Evolutionary conservation across 2,329 filamentous ascomycete species (phyloP), one percentile per base, ranked within the genome.

Genomic region (Tolypocladium tropicale): DNA sequence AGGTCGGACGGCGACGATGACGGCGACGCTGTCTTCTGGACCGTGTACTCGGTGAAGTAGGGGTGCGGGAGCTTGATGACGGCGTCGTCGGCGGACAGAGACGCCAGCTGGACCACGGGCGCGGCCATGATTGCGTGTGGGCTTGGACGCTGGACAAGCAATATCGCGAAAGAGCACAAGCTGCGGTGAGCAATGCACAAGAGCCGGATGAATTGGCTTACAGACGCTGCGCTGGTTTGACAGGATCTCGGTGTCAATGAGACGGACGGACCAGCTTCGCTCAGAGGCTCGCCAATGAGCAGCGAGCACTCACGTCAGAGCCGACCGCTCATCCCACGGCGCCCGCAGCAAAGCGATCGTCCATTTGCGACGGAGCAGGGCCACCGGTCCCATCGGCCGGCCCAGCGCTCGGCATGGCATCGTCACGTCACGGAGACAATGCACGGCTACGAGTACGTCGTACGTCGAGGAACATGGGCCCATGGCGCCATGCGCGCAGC

Each of bases 61-160:
- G 77, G 77, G 60, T 79, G 74, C 55, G 77, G 77, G 37, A 79
- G 75, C 69, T 74, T 75, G 62, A 79, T 64, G 55, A 77, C 62
- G 25, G 68, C 70, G 61, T 77, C 72, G 56, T 68, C 64, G 28
- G 67, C 59, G 23, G 67, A 64, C 49, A 69, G 58, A 51, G 62
- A 61, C 25, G 64, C 60, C 46, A 70, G 61, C 32, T 62, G 61
- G 16, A 57, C 30, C 14, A 36, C 36, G 51, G 65, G 58, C 39
- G 64, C 55, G 41, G 62, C 61, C 63, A 68, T 67, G n/a, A n/a
- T n/a, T n/a, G n/a, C 59, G 48, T 54, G 34, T 21, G 36, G 23
- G 28, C 16, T 30, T n/a, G 28, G 7, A 25, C 3, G 16, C 14
- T 4, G 1, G 1, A 9, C 2, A 3, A 48, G n/a, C 14, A 25